These are phyloP conservation scores for Flaveria trinervia DNA, from an alignment of 129 eudicot genomes.

Conservation along the genomic window DNA sequence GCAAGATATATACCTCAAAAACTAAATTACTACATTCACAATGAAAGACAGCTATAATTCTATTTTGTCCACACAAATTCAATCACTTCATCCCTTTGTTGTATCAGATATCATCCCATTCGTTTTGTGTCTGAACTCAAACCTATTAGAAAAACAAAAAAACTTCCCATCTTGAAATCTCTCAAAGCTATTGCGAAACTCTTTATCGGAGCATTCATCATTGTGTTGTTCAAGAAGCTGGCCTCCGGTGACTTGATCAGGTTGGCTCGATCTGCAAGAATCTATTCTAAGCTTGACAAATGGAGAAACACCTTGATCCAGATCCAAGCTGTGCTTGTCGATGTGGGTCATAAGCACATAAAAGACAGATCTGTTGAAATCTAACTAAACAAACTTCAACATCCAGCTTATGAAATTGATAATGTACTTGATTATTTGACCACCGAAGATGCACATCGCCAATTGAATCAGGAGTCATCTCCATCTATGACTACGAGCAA, in stretches of 20 bases:
- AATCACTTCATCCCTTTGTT: too few relatives aligned
- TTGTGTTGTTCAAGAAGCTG: slow-evolving; percentile 16
- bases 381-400: neutral
- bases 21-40: too few relatives aligned
- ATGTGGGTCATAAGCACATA: neutral
- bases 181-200: slow-evolving; percentile 29
- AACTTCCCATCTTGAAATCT: too few relatives aligned
- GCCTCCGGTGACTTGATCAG: slow-evolving; percentile 32
- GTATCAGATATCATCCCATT: too few relatives aligned
- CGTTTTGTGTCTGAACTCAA: too few relatives aligned
- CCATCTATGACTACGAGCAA: neutral
- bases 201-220: neutral
- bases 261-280: slow-evolving; percentile 37
- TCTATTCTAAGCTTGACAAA: slow-evolving; percentile 22
- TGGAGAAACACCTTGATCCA: slow-evolving; percentile 25
- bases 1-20: too few relatives aligned
- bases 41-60: too few relatives aligned
- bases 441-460: neutral
- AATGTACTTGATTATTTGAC: slow-evolving; percentile 7
- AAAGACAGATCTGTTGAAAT: neutral
- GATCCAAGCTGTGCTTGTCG: slow-evolving; percentile 21
- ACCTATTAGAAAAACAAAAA: too few relatives aligned
- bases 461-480: neutral
- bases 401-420: slow-evolving; percentile 15
- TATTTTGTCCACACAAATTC: too few relatives aligned